Base-by-base conservation (phyloP, 768 basidiomycete genomes). In the Russula abietina region DNA sequence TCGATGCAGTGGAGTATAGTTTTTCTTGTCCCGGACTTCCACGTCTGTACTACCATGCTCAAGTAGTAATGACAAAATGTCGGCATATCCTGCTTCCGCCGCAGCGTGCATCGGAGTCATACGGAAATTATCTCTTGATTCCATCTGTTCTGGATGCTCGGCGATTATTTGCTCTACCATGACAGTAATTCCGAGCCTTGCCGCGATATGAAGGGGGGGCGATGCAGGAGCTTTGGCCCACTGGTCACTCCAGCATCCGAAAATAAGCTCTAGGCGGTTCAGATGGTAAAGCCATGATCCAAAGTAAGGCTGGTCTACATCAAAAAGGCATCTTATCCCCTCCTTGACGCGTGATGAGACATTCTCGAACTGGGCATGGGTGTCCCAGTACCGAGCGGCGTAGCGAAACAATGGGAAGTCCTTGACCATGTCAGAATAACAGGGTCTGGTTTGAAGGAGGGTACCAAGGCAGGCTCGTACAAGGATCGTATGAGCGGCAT, bases 31-130 rank as follows among this genome's bases (percentile, higher is more conserved):
- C 43, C 43, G 43, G 10, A 3, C n/a, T 2, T 22, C 43, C n/a
- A 12, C 19, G 12, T 45, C 43, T 45, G n/a, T 19, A 4, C 43
- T 19, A 4, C 43, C 43, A 45, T 45, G 43, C 22, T 45, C 11
- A 22, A 45, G 43, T 45, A 45, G 43, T 45, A 22, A 22, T 22
- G 9, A 7, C 10, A 45, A 1, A 10, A 45, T 22, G n/a, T 22
- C 4, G n/a, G 4, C 4, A 45, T 22, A n/a, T 7, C n/a, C 43
- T 11, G 0, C 0, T 4, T 0, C 0, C n/a, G 43, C 43, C 11
- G n/a, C 43, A 45, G n/a, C 4, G 10, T 22, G 43, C 43, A 45
- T 22, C 11, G 43, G n/a, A n/a, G n/a, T 22, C 43, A 30, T 30
- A 3, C 9, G 0, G n/a, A 0, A 3, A n/a, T n/a, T n/a, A n/a